Conservation (phyloP, 176 grass and related monocot species). For the Cenchrus americanus region DNA sequence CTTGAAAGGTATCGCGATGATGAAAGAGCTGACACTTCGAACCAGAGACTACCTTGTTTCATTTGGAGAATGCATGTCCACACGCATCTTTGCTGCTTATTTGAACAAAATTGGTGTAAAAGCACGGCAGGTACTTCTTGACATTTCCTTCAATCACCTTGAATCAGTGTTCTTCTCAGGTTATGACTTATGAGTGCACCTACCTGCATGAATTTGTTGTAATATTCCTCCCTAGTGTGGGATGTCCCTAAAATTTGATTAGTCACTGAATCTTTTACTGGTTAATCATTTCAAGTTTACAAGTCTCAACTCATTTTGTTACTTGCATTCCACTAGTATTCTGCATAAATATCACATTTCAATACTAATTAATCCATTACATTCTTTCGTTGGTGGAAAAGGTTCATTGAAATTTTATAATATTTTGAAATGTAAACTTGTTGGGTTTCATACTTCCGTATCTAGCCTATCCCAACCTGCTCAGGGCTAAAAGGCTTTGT, state of each 20-base stretch:
- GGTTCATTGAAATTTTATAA: not conserved
- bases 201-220: slow-evolving; percentile 9
- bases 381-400: not conserved
- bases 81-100: slow-evolving; percentile 89
- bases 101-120: slow-evolving; percentile 80
- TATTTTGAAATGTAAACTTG: not conserved
- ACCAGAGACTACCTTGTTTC: slow-evolving; percentile 91
- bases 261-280: not conserved
- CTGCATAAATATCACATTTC: not conserved
- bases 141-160: slow-evolving; percentile 15
- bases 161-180: slow-evolving; percentile 24
- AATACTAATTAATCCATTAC: slow-evolving; percentile 4
- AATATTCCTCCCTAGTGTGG: not conserved
- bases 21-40: slow-evolving; percentile 93
- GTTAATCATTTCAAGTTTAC: not conserved
- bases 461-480: not conserved
- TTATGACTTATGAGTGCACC: not conserved
- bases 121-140: slow-evolving; percentile 72
- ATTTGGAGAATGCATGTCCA: slow-evolving; percentile 98
- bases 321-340: slow-evolving; percentile 3
- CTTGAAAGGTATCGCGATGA: slow-evolving; percentile 93
- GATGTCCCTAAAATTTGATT: not conserved
- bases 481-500: not conserved
- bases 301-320: not conserved
- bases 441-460: not conserved